Base-by-base conservation (phyloP, 2,329 filamentous ascomycete species). In the Alternaria ethzedia region DNA sequence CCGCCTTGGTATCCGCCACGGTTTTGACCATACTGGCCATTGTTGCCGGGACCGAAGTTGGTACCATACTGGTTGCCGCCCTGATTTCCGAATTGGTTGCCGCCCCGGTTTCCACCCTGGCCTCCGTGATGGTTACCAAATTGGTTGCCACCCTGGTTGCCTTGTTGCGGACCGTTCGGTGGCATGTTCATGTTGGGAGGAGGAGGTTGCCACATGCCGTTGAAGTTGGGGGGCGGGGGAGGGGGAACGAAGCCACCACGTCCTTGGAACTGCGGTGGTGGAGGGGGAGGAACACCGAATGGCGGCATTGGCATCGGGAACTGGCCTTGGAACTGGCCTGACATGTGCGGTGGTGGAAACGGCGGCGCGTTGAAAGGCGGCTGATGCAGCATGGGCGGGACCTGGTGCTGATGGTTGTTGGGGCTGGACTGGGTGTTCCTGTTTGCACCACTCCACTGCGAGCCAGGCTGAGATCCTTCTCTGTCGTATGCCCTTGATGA, bases 151-250 rank as follows among this genome's bases (percentile, higher is more conserved):
- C 64, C 49, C 26, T 41, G 59, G 25, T 52, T 65, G 5, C 59
- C 30, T 7, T 52, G 28, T 21, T 55, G 59, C n/a, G 44, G 47
- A 61, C 23, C 68, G 63, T 44, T 69, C 64, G 52, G 63, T 59
- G 68, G 64, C 7, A 60, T 66, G 25, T 61, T 59, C 55, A 67
- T 66, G n/a, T 71, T 69, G 0, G 67, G 65, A n/a, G 67, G 69
- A 6, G 68, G 63, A 23, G 68, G 67, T 49, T 69, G 66, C 58
- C 65, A 76, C 21, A 62, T 59, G n/a, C 70, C 72, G 10, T 63
- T 71, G 46, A 65, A 73, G 49, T 70, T 72, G 21, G 69, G 68
- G 5, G 73, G 71, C 25, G 70, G 72, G n/a, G 72, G 73, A 13
- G 74, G 73, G 7, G 70, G 72, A 3, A 71, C 50, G n/a, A 65